phyloP scores from a whole-genome alignment of 2,329 filamentous ascomycete species.

The Colletotrichum tropicicola region DNA sequence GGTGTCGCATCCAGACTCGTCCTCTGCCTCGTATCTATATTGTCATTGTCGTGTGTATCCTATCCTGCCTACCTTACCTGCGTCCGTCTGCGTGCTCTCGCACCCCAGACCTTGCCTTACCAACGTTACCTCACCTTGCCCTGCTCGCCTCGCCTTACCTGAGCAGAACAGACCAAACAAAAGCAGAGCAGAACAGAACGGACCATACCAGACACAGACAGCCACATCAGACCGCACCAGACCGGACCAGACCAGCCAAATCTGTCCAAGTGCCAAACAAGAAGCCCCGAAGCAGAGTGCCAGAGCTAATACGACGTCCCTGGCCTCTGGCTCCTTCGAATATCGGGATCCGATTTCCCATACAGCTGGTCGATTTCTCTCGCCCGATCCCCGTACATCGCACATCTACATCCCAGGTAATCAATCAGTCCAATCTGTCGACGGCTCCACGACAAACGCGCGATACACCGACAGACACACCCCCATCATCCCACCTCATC shows the following conservation, averaged over 20 bases:
- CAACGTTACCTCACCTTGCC: background rate
- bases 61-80: too few relatives aligned
- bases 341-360: slow-evolving; percentile 29
- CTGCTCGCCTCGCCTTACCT: background rate
- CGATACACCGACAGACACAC: background rate
- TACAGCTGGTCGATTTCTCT: slow-evolving; percentile 22
- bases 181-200: background rate
- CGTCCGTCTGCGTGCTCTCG: background rate
- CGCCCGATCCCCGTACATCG: slow-evolving; percentile 8
- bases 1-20: too few relatives aligned
- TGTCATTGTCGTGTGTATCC: too few relatives aligned
- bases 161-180: background rate
- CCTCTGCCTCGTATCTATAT: too few relatives aligned
- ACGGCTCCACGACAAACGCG: slow-evolving; percentile 11
- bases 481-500: background rate
- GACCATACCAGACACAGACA: too few relatives aligned
- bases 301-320: slow-evolving; percentile 5
- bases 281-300: background rate
- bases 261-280: background rate
- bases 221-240: slow-evolving; percentile 9
- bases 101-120: background rate
- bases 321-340: background rate
- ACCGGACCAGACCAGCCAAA: background rate
- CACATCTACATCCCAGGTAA: background rate
- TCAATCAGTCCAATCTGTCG: slow-evolving; percentile 8